Evolutionary conservation across 1,284 basidiomycete genomes (phyloP).

Genomic region (Cryptococcus sp.): DNA sequence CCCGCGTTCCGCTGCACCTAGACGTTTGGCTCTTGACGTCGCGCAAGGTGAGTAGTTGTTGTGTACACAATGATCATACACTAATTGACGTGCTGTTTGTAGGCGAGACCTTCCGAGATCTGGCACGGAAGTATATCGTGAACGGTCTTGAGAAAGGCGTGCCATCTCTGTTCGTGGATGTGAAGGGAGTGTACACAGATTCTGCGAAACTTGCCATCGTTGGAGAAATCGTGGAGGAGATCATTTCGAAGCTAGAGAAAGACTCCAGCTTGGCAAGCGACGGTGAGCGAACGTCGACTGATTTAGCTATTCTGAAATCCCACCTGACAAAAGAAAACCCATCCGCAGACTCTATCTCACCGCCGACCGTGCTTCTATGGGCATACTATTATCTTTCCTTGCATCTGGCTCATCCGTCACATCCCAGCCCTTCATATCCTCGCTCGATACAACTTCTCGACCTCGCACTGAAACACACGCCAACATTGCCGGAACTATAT

Average conservation of each 20-base stretch:
- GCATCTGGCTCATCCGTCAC: conserved; percentile 71
- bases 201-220: conserved; percentile 66
- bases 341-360: conserved; percentile 52
- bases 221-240: conserved; percentile 68
- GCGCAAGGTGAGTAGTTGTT: conserved; percentile 58
- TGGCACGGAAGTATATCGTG: conserved; percentile 70
- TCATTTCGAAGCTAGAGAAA: conserved; percentile 52
- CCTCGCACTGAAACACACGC: conserved; percentile 75
- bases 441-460: conserved; percentile 70
- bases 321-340: not conserved
- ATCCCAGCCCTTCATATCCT: conserved; percentile 53
- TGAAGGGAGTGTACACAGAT: conserved; percentile 80
- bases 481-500: conserved; percentile 88
- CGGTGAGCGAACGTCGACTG: conserved; percentile 27
- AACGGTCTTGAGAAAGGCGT: conserved; percentile 79
- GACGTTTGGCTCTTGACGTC: conserved; percentile 69
- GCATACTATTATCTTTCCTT: conserved; percentile 92
- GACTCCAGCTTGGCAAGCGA: conserved; percentile 46
- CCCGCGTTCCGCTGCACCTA: conserved; percentile 71
- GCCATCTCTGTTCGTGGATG: conserved; percentile 89
- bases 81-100: conserved; percentile 13
- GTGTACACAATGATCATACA: not conserved
- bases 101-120: conserved; percentile 67
- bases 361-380: conserved; percentile 91
- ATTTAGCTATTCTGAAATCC: not conserved